Evolutionary conservation across 306 rosid species (phyloP), one percentile per base, ranked within the genome.

Genomic region (Fragaria ananassa): DNA sequence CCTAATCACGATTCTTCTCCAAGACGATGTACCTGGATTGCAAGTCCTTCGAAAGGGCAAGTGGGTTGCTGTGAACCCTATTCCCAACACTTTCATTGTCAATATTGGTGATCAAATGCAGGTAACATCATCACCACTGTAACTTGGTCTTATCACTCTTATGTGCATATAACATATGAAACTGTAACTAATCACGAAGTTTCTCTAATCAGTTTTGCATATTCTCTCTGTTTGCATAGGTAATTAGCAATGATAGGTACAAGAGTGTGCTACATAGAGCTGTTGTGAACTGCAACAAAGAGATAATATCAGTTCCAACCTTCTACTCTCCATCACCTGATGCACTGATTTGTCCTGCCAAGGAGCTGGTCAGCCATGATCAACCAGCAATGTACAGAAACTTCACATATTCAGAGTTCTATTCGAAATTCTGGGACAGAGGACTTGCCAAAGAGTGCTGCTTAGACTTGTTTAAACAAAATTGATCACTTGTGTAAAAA

Each of bases 31-130:
- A 5, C 85, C 91, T 15, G 91, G 91, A 44, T 82, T 87, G 44
- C 91, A 87, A 71, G 91, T 85, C 60, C 78, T 80, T 12, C 71
- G 60, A 10, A 50, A 87, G n/a, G 87, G 83, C 11, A 81, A 70
- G 49, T 87, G 88, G 91, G 47, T 85, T 27, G 74, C 88, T 2
- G 85, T 87, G 42, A 65, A 80, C 65, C 88, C 88, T 18, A 75
- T 87, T 29, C 88, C 88, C 29, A 78, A 87, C 70, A 87, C 87
- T 34, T 85, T 80, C 71, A 85, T 85, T 35, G 39, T 87, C 74
- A 87, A 87, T 81, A 73, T 87, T 12, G 88, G 88, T 1, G 91
- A 87, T 37, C 88, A 84, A 66, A 87, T 87, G 91, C 88, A 87
- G 88, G 91, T 87, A n/a, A 27, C 27, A 27, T 27, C 27, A 27